Conservation (phyloP, 1,284 basidiomycete species). For the Xanthoconium separans region DNA sequence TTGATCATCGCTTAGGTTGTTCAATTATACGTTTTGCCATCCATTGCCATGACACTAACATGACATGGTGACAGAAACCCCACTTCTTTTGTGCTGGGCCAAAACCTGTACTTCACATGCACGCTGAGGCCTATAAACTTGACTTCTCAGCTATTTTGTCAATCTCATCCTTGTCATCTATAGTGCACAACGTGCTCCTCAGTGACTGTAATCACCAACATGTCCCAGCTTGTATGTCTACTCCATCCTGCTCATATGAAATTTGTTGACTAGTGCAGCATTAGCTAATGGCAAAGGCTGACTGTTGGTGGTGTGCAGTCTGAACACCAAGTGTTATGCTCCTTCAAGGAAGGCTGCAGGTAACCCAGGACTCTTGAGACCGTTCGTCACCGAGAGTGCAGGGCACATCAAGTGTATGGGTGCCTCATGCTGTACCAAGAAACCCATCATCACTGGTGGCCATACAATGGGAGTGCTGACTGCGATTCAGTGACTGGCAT, state of each 20-base stretch:
- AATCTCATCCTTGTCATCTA: neutral
- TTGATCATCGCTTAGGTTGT: no score
- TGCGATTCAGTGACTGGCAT: no score
- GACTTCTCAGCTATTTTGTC: slow-evolving; percentile 8
- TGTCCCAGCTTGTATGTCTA: slow-evolving; percentile 5
- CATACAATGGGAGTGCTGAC: no score
- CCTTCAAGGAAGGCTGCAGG: neutral
- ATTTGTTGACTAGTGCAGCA: no score
- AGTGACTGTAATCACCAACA: neutral
- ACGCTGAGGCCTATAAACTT: neutral
- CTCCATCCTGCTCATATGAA: neutral
- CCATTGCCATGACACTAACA: no score
- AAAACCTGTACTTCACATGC: neutral
- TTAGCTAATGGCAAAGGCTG: neutral
- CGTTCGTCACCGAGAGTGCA: neutral
- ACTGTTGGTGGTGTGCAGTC: slow-evolving; percentile 8
- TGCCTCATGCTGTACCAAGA: no score
- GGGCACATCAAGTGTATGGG: no score
- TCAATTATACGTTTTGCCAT: no score
- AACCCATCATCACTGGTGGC: no score
- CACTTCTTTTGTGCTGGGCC: no score
- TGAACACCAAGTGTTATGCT: slow-evolving; percentile 6
- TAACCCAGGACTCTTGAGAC: no score
- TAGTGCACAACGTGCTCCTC: neutral
- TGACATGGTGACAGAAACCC: no score